Conservation (phyloP, 352 stramenopile genomes). For the Phytopythium delawarense region DNA sequence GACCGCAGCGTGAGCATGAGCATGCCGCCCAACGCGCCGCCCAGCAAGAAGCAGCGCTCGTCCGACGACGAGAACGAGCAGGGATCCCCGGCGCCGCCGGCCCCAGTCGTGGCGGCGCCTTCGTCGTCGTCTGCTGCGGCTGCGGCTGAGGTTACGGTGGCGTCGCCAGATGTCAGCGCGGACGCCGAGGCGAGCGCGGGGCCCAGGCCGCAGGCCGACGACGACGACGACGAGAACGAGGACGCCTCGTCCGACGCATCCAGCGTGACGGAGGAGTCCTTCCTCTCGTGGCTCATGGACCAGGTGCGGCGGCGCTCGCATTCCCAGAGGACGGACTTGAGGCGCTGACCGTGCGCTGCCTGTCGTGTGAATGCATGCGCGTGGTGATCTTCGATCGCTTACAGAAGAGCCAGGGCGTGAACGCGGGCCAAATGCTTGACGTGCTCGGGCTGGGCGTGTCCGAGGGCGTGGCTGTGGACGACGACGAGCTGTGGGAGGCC, state of each 20-base stretch:
- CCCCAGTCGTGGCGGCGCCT: neutral
- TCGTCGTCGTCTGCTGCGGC: neutral
- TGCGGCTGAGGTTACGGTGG: neutral
- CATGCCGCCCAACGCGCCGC: conserved; percentile 42
- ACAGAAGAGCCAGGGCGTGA: conserved; percentile 60
- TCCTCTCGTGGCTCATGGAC: conserved; percentile 72
- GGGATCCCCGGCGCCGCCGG: conserved; percentile 13
- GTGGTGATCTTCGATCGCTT: neutral
- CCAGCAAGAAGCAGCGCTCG: conserved; percentile 74
- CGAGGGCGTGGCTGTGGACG: conserved; percentile 70
- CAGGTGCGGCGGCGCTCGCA: conserved; percentile 15
- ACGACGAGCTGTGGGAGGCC: conserved; percentile 81
- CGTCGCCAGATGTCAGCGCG: conserved; percentile 4
- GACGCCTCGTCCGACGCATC: conserved; percentile 27
- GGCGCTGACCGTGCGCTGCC: neutral
- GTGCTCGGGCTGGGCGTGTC: conserved; percentile 71
- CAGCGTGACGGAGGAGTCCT: conserved; percentile 70
- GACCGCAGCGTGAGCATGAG: conserved; percentile 76
- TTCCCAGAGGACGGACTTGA: neutral
- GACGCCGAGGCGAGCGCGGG: conserved; percentile 3
- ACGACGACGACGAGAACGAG: conserved; percentile 19
- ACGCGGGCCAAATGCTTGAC: conserved; percentile 70
- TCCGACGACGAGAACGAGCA: conserved; percentile 73
- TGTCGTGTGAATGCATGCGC: neutral
- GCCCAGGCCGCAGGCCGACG: neutral